Percentiles rank a stretch among this genome's conserved stretches.
Conservation (phyloP, 148 eudicot genomes). For the Tetragonia tetragonoides region DNA sequence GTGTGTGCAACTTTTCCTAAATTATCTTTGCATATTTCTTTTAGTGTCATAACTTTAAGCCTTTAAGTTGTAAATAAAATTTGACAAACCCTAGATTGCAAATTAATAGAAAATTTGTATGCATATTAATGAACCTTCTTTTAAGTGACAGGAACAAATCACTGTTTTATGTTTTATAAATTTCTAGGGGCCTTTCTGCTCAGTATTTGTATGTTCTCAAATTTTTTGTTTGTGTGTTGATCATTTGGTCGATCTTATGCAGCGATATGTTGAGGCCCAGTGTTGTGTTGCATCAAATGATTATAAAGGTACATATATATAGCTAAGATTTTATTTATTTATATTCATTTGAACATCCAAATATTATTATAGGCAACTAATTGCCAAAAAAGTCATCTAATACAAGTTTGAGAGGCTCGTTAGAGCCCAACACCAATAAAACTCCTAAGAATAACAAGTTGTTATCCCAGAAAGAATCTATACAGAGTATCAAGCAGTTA, state of each 20-base stretch:
- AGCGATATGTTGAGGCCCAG: constrained; percentile 97
- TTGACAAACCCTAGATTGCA: not conserved
- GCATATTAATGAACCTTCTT: not conserved
- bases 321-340: not conserved
- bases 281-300: constrained; percentile 87
- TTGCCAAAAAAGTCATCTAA: no score
- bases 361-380: no score
- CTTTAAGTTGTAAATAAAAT: not conserved
- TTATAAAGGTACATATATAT: constrained; percentile 64
- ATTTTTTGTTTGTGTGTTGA: constrained; percentile 2
- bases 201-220: not conserved
- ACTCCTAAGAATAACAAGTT: no score
- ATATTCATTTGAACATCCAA: no score
- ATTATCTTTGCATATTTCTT: not conserved
- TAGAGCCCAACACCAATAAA: no score
- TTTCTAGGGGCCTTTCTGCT: not conserved
- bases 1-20: not conserved
- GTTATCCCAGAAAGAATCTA: no score
- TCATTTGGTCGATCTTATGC: constrained; percentile 36
- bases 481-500: no score
- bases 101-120: not conserved
- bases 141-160: not conserved
- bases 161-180: not conserved
- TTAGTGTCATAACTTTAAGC: not conserved
- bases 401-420: no score